Base-by-base conservation (phyloP, 129 eudicot genomes). In the Lonicera japonica region DNA sequence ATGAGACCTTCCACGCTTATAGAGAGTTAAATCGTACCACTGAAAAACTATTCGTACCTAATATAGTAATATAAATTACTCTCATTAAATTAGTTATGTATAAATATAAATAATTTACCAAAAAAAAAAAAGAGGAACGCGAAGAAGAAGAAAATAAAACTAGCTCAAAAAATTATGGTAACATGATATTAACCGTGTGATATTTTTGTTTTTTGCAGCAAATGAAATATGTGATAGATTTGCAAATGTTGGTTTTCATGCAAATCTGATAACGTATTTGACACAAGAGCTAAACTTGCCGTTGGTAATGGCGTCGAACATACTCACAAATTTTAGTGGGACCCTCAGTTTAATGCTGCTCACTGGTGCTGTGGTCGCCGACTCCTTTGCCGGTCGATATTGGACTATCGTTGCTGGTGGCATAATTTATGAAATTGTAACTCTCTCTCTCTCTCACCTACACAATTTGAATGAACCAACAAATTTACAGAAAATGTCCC, bases 261-360 rank as follows among this genome's bases (percentile, higher is more conserved):
- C 87, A 21, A 88, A 88, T 72, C 79, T 88, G 90, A 85, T 88
- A 54, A 85, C 90, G 23, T 88, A 88, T 71, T 82, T 88, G 21
- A 88, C 96, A 0, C 78, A 66, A 58, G 77, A 82, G 54, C 74
- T 88, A 20, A 87, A 85, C 73, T 58, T 88, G 90, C 96, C 96
- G 1, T 59, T 88, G 58, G 83, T 82, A 10, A 76, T 70, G 65
- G 96, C 96, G 0, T 87, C 96, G 22, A 88, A 88, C 77, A 85
- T 83, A 20, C 79, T 88, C 55, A 74, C 94, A 51, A 84, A 88
- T 73, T 88, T 84, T 51, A 77, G 87, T 22, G 96, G 96, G 48
- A 82, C 85, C 5, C 73, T 83, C 5, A 84, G 76, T 63, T 77
- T 85, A 56, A 84, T 86, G 11, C 94, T 91, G 22, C 76, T 88